A percentile compares a stretch with the other conserved stretches of the same genome.
Conservation (phyloP, 768 basidiomycete species). For the Lentinus brumalis region DNA sequence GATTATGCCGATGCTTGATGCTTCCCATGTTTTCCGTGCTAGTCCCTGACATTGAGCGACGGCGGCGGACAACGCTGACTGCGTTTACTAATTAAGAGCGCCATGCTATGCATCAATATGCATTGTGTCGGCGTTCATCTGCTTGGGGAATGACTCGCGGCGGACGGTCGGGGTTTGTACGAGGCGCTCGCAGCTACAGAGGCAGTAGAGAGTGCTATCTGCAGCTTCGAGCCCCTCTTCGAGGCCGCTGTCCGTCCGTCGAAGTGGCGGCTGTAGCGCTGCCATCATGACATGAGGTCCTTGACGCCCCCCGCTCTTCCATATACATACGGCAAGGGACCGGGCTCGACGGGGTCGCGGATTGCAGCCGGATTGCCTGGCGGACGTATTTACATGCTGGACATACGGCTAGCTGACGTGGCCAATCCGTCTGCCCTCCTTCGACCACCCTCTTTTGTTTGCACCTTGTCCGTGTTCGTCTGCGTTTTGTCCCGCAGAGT, state of each 20-base stretch:
- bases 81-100: background rate
- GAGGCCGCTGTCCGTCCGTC: background rate
- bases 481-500: background rate
- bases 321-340: conserved; percentile 6
- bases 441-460: background rate
- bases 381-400: conserved; percentile 10
- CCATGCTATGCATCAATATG: too few species aligned
- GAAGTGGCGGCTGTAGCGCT: conserved; percentile 13
- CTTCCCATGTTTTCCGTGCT: background rate
- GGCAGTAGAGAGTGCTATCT: conserved; percentile 13
- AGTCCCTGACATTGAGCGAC: background rate
- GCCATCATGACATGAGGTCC: conserved; percentile 5
- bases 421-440: conserved; percentile 3
- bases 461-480: background rate
- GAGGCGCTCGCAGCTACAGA: conserved; percentile 20
- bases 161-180: conserved; percentile 8
- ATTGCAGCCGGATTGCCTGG: conserved; percentile 12
- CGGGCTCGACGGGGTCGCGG: conserved; percentile 2
- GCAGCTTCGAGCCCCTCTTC: conserved; percentile 13
- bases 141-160: too few species aligned
- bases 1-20: background rate
- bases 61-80: background rate
- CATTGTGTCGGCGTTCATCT: too few species aligned
- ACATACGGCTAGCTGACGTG: background rate
- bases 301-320: conserved; percentile 9